Conservation (phyloP, 2,329 filamentous ascomycete genomes). For the Ophiostoma populinum region DNA sequence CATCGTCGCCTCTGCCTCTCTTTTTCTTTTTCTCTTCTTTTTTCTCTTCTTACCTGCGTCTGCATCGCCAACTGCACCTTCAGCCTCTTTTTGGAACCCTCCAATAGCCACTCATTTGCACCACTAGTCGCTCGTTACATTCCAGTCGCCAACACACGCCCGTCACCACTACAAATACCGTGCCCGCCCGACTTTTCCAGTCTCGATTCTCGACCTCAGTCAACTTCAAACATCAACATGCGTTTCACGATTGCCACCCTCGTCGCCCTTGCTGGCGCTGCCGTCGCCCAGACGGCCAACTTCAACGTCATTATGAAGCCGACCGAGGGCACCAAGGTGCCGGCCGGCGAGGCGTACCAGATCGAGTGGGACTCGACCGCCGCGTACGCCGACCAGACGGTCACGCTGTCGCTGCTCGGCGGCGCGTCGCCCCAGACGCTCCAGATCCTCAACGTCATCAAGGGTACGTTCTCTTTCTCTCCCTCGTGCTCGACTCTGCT, state of each 20-base stretch:
- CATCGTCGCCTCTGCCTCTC: not conserved
- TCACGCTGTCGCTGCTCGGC: constrained; percentile 37
- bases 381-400: constrained; percentile 24
- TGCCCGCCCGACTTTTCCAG: no score
- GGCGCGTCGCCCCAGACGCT: constrained; percentile 28
- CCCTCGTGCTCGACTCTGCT: not conserved
- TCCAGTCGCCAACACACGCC: not conserved
- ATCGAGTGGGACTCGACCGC: constrained; percentile 32
- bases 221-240: constrained; percentile 25
- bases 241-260: constrained; percentile 32
- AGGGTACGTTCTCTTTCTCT: constrained; percentile 26
- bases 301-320: constrained; percentile 39
- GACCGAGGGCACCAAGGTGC: constrained; percentile 23
- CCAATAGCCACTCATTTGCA: constrained; percentile 1
- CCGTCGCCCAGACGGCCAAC: constrained; percentile 34
- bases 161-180: not conserved
- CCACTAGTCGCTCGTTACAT: not conserved
- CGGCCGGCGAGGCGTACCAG: constrained; percentile 30
- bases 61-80: constrained; percentile 1
- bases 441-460: constrained; percentile 24
- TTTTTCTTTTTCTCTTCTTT: constrained; percentile 3
- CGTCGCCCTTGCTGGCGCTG: constrained; percentile 33
- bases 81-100: constrained; percentile 5
- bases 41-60: constrained; percentile 3
- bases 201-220: no score